Percentiles rank a stretch among this genome's conserved stretches.
These are phyloP conservation scores for Thuidium tamariscinum DNA, from an alignment of 225 moss, liverwort and hornwort genomes.

Conservation along the genomic window DNA sequence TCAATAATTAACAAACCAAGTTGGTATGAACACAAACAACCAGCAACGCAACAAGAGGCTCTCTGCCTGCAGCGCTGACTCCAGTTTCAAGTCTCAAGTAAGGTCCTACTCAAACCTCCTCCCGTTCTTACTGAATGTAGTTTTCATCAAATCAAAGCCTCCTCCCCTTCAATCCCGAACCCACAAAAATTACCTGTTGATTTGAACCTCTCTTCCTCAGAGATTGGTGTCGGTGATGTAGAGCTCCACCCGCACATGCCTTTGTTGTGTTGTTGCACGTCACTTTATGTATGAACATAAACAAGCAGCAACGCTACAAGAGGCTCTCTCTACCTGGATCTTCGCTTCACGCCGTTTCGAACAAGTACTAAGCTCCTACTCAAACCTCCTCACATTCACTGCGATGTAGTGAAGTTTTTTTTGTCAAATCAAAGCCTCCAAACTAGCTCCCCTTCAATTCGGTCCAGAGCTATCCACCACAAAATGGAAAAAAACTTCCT, in stretches of 20 bases:
- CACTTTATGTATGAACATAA: background rate
- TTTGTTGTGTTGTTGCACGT: background rate
- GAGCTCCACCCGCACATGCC: background rate
- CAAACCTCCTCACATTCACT: background rate
- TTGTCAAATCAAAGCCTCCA: background rate
- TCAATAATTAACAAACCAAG: background rate
- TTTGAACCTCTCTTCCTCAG: background rate
- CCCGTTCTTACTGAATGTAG: background rate
- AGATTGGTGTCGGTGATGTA: background rate
- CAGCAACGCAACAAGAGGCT: too few relatives aligned
- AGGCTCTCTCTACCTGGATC: background rate
- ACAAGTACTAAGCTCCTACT: background rate
- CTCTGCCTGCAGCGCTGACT: background rate
- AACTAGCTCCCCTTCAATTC: too few relatives aligned
- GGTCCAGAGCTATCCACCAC: background rate
- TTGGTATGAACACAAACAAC: background rate
- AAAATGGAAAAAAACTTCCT: too few relatives aligned
- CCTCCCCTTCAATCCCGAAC: background rate
- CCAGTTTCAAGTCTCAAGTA: background rate
- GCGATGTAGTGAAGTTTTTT: background rate
- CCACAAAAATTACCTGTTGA: background rate
- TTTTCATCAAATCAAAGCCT: background rate
- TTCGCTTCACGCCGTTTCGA: background rate
- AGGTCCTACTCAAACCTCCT: background rate
- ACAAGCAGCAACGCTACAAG: background rate